Conservation (phyloP, 2,329 filamentous ascomycete species). For the Hypoxylon sp. region DNA sequence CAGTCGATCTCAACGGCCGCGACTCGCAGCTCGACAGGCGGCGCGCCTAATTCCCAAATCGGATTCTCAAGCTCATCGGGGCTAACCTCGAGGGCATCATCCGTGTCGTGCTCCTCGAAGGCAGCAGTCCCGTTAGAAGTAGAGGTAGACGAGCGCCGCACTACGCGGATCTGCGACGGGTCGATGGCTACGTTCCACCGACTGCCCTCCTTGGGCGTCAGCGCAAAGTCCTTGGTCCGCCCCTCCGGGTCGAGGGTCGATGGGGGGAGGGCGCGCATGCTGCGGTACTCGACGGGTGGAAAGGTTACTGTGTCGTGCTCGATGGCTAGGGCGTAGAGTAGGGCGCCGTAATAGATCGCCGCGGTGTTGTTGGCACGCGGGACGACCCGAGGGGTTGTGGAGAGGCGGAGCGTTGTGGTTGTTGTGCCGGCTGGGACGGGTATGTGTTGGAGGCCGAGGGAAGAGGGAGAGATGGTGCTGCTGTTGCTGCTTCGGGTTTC, state of each 20-base stretch:
- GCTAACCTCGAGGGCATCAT: conserved; percentile 16
- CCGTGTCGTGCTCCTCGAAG: conserved; percentile 8
- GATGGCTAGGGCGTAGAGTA: conserved; percentile 50
- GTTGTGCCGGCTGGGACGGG: conserved; percentile 28
- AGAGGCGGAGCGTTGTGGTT: conserved; percentile 33
- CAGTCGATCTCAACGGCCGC: conserved; percentile 48
- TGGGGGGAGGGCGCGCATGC: conserved; percentile 25
- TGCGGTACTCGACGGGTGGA: conserved; percentile 41
- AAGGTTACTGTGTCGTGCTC: conserved; percentile 36
- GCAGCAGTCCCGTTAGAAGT: background rate
- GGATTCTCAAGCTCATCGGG: conserved; percentile 40
- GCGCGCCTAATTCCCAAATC: conserved; percentile 48
- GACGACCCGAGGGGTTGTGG: conserved; percentile 42
- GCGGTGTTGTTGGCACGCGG: conserved; percentile 46
- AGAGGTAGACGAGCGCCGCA: conserved; percentile 11
- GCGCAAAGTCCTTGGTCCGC: conserved; percentile 42
- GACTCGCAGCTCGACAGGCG: conserved; percentile 48
- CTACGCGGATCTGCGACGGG: conserved; percentile 45
- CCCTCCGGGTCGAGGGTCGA: conserved; percentile 41
- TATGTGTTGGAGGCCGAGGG: conserved; percentile 38
- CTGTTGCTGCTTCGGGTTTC: conserved; percentile 2
- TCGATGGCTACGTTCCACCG: conserved; percentile 50
- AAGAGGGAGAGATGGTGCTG: conserved; percentile 25
- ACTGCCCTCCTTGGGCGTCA: conserved; percentile 37
- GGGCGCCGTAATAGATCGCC: conserved; percentile 47